phyloP scores from a whole-genome alignment of 169 alveolate genomes.

The Plasmodium gallinaceum region DNA sequence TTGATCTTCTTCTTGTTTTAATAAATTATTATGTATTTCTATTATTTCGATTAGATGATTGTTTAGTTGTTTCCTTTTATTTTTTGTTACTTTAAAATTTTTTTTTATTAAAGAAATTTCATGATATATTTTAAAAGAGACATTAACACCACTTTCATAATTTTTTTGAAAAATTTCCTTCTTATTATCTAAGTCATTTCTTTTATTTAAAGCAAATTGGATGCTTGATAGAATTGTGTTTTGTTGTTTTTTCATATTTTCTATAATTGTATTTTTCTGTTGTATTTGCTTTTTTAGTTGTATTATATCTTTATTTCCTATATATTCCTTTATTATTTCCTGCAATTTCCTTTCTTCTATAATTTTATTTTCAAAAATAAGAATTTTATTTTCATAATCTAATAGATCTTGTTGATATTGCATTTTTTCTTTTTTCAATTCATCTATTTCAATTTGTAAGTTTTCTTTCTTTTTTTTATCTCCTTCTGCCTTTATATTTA shows the following conservation, averaged over 20 bases:
- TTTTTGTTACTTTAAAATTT: conserved; percentile 25
- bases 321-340: conserved; percentile 47
- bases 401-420: conserved; percentile 68
- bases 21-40: conserved; percentile 25
- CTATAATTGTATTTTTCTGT: conserved; percentile 40
- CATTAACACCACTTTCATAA: conserved; percentile 67
- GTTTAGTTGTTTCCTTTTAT: conserved; percentile 17
- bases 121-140: conserved; percentile 70
- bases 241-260: conserved; percentile 70
- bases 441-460: conserved; percentile 28
- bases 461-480: conserved; percentile 39
- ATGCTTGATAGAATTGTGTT: conserved; percentile 53
- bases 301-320: conserved; percentile 63
- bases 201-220: conserved; percentile 67
- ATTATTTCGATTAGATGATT: conserved; percentile 24
- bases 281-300: conserved; percentile 35
- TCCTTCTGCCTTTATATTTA: conserved; percentile 34
- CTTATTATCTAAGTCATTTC: conserved; percentile 71
- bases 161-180: conserved; percentile 68
- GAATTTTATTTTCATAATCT: conserved; percentile 66
- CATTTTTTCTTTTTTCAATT: conserved; percentile 45
- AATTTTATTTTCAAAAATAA: conserved; percentile 47
- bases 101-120: conserved; percentile 67
- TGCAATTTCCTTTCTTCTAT: conserved; percentile 41
- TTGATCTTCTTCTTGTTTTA: conserved; percentile 17